Evolutionary conservation across 2,329 filamentous ascomycete species (phyloP), one percentile per base, ranked within the genome.

Genomic region (Thielaviopsis euricoi): DNA sequence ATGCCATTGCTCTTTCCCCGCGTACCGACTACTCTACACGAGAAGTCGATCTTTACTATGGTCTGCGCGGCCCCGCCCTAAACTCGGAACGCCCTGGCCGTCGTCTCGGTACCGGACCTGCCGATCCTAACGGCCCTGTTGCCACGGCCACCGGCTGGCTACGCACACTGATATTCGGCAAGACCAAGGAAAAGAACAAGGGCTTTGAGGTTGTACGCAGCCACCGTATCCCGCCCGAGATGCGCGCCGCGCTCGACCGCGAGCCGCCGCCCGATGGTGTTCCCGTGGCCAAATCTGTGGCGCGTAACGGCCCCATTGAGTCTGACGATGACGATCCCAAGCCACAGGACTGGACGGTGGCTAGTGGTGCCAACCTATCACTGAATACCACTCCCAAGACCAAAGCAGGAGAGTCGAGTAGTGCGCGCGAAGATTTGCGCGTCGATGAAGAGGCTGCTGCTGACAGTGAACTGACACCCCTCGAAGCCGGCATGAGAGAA

Each of bases 11-110:
- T 37, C 74, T 79, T 40, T 72, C 75, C 1, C 83, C 81, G 22
- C 77, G 82, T 52, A 84, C 86, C 1, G 91, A 98, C 66, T 97
- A 97, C 67, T 85, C 90, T 1, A 93, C 91, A 0, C 85, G 93
- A 58, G 93, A 98, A 69, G 89, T 94, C 0, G 93, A 98, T 68
- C 95, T 95, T 65, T 97, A 97, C 71, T 97, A 98, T 65, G 87
- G 89, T 10, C 43, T 55, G 26, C 82, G 93, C 37, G 93, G 93
- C 0, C 88, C 89, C 21, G 89, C 91, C 1, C 73, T 97, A 13
- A 90, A 85, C 64, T 86, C 89, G 1, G 87, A 89, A 61, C 82
- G 82, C 2, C 86, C 86, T 0, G 89, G 87, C 21, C 80, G 93
- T 54, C 91, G 87, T 67, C 75, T 96, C 55, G 91, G 93, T 65